Percentiles rank a stretch among this genome's conserved stretches.
Conservation (phyloP, 2,329 filamentous ascomycete species). For the Colletotrichum liriopes region DNA sequence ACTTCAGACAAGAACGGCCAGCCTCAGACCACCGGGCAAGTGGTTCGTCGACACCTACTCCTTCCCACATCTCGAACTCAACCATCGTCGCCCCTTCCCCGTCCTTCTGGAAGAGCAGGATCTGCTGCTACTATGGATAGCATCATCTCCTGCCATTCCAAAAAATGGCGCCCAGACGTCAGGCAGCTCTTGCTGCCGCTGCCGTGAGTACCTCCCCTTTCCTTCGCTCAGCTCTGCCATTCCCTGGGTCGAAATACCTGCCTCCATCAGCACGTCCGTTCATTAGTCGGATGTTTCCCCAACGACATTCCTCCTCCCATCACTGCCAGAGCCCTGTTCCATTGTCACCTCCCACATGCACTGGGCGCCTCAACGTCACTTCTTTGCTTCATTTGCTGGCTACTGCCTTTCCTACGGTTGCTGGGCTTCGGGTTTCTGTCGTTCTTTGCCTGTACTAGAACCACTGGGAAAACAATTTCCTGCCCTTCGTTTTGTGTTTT, state of each 20-base stretch:
- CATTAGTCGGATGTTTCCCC: constrained; percentile 17
- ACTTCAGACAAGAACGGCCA: not conserved
- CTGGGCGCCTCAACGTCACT: constrained; percentile 15
- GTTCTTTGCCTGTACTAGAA: constrained; percentile 25
- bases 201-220: constrained; percentile 28
- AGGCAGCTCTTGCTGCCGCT: constrained; percentile 38
- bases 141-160: constrained; percentile 25
- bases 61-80: not conserved
- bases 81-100: not conserved
- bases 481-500: constrained; percentile 40
- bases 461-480: constrained; percentile 19
- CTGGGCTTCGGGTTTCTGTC: constrained; percentile 24
- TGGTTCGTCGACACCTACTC: not conserved
- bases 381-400: constrained; percentile 37
- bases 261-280: constrained; percentile 15
- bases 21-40: not conserved
- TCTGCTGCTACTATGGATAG: constrained; percentile 41
- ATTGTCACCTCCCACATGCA: constrained; percentile 20
- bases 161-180: constrained; percentile 35
- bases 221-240: not conserved
- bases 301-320: constrained; percentile 18
- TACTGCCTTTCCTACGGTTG: constrained; percentile 13
- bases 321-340: constrained; percentile 4
- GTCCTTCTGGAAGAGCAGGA: constrained; percentile 5
- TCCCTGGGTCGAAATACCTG: not conserved